phyloP scores from a whole-genome alignment of 306 rosid species.

The Benincasa hispida region DNA sequence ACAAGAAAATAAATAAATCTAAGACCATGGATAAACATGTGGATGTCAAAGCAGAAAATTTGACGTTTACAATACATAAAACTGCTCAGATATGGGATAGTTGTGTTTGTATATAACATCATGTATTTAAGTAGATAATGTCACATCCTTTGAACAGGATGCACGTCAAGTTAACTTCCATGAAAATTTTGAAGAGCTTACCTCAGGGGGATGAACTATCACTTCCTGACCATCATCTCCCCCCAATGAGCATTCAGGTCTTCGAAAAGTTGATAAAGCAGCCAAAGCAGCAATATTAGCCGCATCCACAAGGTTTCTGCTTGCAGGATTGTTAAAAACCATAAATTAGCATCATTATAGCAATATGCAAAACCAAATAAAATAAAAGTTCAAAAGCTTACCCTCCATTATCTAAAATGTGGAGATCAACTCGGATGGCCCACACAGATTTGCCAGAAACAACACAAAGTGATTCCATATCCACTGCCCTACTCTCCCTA shows the following conservation, averaged over 20 bases:
- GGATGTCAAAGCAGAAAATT: neutral
- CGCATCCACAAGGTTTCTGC: constrained; percentile 81
- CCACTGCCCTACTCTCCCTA: constrained; percentile 82
- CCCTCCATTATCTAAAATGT: constrained; percentile 87
- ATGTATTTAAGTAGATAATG: neutral
- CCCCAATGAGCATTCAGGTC: constrained; percentile 75
- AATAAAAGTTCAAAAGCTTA: constrained; percentile 11
- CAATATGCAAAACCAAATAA: neutral
- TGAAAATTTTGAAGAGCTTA: constrained; percentile 13
- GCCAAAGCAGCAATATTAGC: constrained; percentile 84
- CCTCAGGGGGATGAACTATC: constrained; percentile 81
- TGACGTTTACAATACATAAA: neutral
- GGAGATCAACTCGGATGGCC: constrained; percentile 80
- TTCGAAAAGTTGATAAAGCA: constrained; percentile 63
- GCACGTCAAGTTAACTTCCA: neutral
- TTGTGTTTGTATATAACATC: neutral
- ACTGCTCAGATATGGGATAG: neutral
- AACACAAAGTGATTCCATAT: constrained; percentile 71
- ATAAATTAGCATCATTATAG: neutral
- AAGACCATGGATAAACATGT: neutral
- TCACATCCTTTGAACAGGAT: neutral
- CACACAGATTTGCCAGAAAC: constrained; percentile 66
- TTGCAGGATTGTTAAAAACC: neutral
- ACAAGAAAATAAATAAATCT: neutral
- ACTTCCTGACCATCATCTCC: constrained; percentile 86